A percentile compares a stretch with the other conserved stretches of the same genome.
Evolutionary conservation across 306 rosid species (phyloP).

Genomic region (Comarum palustre): DNA sequence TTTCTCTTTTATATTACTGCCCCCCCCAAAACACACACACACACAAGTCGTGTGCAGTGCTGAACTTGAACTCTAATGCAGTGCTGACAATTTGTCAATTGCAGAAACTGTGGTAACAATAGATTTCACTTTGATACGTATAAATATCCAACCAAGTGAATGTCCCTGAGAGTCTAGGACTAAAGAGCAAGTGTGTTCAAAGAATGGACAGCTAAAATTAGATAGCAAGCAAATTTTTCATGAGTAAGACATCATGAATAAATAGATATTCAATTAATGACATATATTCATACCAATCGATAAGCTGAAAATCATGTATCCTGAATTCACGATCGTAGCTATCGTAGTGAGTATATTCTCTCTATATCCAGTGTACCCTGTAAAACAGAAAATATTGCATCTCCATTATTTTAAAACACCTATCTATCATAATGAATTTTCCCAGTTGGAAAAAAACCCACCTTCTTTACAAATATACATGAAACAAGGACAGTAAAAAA

Average conservation of each 20-base stretch:
- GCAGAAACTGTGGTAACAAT: neutral
- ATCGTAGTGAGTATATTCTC: neutral
- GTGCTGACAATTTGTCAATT: too few relatives aligned
- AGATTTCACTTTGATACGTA: neutral
- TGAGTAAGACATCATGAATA: neutral
- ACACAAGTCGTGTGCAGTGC: too few relatives aligned
- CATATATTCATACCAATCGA: neutral
- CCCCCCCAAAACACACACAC: too few relatives aligned
- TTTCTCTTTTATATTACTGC: constrained; percentile 3
- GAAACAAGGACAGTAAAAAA: neutral
- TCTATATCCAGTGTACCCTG: neutral
- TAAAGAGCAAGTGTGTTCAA: neutral
- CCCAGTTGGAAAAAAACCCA: neutral
- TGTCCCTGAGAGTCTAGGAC: neutral
- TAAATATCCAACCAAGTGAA: neutral
- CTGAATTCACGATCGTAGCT: neutral
- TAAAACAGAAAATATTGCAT: neutral
- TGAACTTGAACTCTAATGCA: too few relatives aligned
- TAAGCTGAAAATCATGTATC: neutral
- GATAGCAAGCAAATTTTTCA: neutral
- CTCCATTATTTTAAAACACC: neutral
- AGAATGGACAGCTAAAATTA: neutral
- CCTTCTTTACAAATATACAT: neutral
- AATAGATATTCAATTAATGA: neutral
- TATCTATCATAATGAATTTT: neutral